Conservation (phyloP, 2,329 filamentous ascomycete species). For the Cercospora sojina region DNA sequence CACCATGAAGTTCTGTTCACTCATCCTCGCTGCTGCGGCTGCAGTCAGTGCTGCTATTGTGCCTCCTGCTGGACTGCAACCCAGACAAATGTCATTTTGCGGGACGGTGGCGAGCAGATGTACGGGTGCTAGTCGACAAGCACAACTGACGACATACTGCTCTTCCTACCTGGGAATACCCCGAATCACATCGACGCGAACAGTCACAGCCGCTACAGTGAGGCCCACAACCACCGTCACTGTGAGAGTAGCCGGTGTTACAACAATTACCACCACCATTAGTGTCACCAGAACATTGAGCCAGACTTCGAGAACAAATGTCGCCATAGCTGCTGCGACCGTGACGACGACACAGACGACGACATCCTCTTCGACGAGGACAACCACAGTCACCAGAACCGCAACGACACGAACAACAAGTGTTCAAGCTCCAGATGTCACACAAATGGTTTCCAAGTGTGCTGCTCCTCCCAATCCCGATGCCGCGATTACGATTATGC, state of each 20-base stretch:
- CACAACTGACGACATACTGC: constrained; percentile 4
- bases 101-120: background rate
- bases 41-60: background rate
- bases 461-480: background rate
- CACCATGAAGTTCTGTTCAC: constrained; percentile 7
- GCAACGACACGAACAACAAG: background rate
- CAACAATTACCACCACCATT: background rate
- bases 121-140: background rate
- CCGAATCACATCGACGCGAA: constrained; percentile 5
- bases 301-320: background rate
- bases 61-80: background rate
- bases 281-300: background rate
- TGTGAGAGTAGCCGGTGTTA: background rate
- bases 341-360: background rate
- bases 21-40: constrained; percentile 6
- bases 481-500: constrained; percentile 2
- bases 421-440: background rate
- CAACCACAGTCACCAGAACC: background rate
- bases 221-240: background rate
- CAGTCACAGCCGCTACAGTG: background rate
- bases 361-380: background rate
- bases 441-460: background rate
- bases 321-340: background rate
- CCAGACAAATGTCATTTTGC: constrained; percentile 6
- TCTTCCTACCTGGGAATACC: constrained; percentile 8